Evolutionary conservation across 2,329 filamentous ascomycete species (phyloP).

Genomic region (Tolypocladium nubicola): DNA sequence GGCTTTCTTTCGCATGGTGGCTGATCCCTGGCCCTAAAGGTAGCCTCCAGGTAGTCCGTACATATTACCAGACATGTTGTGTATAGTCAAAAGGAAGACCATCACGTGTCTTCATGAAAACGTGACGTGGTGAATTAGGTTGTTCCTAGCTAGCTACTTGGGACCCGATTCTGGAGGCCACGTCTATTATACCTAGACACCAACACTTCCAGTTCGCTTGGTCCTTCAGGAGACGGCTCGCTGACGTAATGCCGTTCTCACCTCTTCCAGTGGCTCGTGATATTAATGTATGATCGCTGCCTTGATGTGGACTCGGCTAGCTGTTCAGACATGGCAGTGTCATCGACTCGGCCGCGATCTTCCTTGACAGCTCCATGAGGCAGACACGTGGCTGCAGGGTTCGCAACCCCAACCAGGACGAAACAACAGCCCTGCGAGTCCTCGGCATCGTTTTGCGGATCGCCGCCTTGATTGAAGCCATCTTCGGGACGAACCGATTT

Average conservation of each 20-base stretch:
- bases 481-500: background rate
- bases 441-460: background rate
- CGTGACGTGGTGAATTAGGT: background rate
- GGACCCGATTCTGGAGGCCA: background rate
- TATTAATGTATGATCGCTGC: background rate
- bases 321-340: background rate
- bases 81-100: too few relatives aligned
- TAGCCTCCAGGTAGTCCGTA: background rate
- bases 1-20: background rate
- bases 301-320: background rate
- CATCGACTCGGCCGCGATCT: background rate
- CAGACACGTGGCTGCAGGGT: background rate
- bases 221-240: background rate
- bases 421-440: background rate
- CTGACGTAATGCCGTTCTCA: too few relatives aligned
- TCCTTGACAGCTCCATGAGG: background rate
- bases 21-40: background rate
- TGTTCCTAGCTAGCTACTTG: background rate
- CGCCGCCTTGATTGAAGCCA: background rate
- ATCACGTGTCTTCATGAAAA: background rate
- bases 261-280: background rate
- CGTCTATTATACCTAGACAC: background rate
- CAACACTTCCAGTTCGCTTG: background rate
- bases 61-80: background rate
- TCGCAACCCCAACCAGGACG: background rate